Conservation (phyloP, 306 rosid species). For the Abrus pulchellus region DNA sequence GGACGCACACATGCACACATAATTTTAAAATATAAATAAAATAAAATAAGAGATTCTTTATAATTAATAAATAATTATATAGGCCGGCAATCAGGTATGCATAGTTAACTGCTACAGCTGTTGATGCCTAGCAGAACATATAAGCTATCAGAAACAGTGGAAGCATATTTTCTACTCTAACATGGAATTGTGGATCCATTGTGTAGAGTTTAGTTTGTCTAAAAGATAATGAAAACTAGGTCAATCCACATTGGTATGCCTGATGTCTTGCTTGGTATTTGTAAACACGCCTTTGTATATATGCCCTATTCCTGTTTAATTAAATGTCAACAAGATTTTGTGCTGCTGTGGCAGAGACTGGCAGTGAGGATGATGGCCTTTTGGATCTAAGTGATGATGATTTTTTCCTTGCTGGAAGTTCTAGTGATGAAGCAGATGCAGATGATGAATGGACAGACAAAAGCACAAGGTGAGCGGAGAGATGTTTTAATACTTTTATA, state of each 20-base stretch:
- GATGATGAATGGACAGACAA: constrained; percentile 99
- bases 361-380: constrained; percentile 97
- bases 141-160: too few relatives aligned
- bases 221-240: background rate
- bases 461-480: constrained; percentile 72
- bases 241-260: background rate
- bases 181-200: too few relatives aligned
- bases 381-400: constrained; percentile 98
- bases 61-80: too few relatives aligned
- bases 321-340: background rate
- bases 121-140: too few relatives aligned
- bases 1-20: too few relatives aligned
- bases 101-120: too few relatives aligned
- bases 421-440: constrained; percentile 96
- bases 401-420: constrained; percentile 86
- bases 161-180: too few relatives aligned
- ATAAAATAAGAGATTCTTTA: too few relatives aligned
- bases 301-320: constrained; percentile 9
- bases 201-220: too few relatives aligned
- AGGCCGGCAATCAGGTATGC: too few relatives aligned
- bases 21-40: too few relatives aligned
- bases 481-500: constrained; percentile 29
- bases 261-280: background rate
- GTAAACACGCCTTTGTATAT: constrained; percentile 3
- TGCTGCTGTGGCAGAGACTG: constrained; percentile 74